A percentile compares a stretch with the other conserved stretches of the same genome.
Conservation (phyloP, 345 rosid genomes). For the Eucalyptus decipiens region DNA sequence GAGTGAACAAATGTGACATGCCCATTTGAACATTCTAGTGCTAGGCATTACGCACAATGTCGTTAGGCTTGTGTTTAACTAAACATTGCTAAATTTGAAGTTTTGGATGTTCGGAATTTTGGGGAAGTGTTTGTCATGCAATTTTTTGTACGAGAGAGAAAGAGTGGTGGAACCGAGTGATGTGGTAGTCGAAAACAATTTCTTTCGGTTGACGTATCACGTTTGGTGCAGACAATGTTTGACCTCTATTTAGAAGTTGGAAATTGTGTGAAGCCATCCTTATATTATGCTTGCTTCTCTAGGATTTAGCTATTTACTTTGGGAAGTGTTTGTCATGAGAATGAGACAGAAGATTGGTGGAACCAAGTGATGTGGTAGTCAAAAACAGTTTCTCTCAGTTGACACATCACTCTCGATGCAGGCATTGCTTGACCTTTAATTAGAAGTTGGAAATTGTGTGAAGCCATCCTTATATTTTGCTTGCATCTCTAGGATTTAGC, state of each 20-base stretch:
- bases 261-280: no score
- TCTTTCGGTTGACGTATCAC: neutral
- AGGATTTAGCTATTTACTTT: neutral
- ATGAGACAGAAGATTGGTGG: neutral
- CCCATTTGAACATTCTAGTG: neutral
- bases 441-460: neutral
- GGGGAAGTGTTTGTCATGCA: neutral
- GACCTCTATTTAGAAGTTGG: no score
- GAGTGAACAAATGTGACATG: neutral
- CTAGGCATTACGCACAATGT: neutral
- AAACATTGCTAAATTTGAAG: neutral
- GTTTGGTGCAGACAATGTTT: neutral
- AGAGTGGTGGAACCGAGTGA: neutral
- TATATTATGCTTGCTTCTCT: no score
- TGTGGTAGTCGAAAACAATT: neutral
- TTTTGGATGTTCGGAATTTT: neutral
- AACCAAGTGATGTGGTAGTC: neutral
- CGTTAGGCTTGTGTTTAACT: neutral
- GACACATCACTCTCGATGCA: neutral
- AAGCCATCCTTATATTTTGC: neutral
- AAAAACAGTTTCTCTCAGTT: neutral
- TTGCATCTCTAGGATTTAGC: neutral
- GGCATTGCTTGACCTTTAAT: neutral
- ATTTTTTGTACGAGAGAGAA: neutral
- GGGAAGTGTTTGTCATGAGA: neutral